phyloP scores from a whole-genome alignment of 352 stramenopile species.

The Globisporangium orthogonon region DNA sequence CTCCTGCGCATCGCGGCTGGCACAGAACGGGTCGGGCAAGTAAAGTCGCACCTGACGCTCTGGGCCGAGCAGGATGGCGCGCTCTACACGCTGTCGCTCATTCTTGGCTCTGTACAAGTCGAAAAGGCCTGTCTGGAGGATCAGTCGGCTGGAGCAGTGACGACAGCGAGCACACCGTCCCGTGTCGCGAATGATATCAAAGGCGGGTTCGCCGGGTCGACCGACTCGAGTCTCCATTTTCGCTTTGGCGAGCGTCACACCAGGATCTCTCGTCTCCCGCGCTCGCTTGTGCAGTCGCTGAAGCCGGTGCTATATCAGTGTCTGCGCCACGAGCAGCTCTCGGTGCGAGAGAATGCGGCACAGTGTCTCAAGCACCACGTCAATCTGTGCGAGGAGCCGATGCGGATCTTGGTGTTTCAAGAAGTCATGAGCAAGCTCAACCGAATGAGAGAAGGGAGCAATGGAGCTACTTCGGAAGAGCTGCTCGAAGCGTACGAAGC shows the following conservation, averaged over 20 bases:
- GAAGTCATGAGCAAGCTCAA: constrained; percentile 77
- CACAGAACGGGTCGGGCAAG: constrained; percentile 15
- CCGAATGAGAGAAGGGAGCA: constrained; percentile 24
- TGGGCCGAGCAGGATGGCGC: constrained; percentile 50
- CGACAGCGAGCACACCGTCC: constrained; percentile 2
- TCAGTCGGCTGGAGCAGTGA: neutral
- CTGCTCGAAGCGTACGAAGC: constrained; percentile 48
- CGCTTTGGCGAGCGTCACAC: constrained; percentile 20
- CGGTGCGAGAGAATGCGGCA: constrained; percentile 43
- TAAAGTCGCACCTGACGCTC: constrained; percentile 17
- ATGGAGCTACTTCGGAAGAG: neutral
- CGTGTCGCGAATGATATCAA: constrained; percentile 26
- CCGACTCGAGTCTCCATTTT: constrained; percentile 14
- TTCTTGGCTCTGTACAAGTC: constrained; percentile 28
- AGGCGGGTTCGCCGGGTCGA: constrained; percentile 9
- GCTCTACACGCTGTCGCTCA: constrained; percentile 25
- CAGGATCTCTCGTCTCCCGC: constrained; percentile 16
- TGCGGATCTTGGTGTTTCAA: constrained; percentile 50
- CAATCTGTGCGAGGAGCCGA: constrained; percentile 44
- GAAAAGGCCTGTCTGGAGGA: neutral
- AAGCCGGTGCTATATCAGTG: constrained; percentile 49
- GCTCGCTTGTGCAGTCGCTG: constrained; percentile 25
- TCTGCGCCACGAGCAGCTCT: constrained; percentile 51
- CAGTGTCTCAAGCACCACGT: constrained; percentile 40
- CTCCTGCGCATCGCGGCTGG: constrained; percentile 32